A percentile compares a stretch with the other conserved stretches of the same genome.
These are phyloP conservation scores for Rhodotorula graminis DNA, from an alignment of 768 basidiomycete genomes.

Conservation along the genomic window DNA sequence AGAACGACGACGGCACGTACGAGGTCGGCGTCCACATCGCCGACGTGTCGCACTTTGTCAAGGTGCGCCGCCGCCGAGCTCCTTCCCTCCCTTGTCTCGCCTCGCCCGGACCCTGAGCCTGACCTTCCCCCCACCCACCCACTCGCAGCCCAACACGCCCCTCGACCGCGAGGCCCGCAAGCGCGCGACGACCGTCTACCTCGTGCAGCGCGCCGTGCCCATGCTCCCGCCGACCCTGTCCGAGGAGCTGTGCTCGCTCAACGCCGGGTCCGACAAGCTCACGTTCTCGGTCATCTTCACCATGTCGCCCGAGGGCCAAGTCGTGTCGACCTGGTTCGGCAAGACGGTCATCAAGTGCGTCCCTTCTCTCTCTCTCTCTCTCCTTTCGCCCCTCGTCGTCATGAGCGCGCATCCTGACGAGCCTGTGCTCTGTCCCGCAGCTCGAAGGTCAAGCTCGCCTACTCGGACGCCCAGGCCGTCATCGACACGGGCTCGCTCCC, in stretches of 20 bases:
- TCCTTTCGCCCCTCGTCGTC: not conserved
- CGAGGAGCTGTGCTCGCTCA: slow-evolving; percentile 86
- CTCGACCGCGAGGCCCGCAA: slow-evolving; percentile 97
- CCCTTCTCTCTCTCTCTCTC: no score
- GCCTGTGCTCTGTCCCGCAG: slow-evolving; percentile 48
- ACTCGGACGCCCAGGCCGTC: slow-evolving; percentile 71
- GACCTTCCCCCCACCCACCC: not conserved
- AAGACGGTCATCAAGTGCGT: slow-evolving; percentile 82
- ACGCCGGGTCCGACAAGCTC: slow-evolving; percentile 80
- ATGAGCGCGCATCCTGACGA: not conserved
- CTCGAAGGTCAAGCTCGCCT: slow-evolving; percentile 79
- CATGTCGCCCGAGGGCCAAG: slow-evolving; percentile 70
- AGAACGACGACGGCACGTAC: slow-evolving; percentile 84
- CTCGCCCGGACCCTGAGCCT: not conserved
- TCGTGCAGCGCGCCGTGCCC: slow-evolving; percentile 89
- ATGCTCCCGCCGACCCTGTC: slow-evolving; percentile 94
- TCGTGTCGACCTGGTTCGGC: slow-evolving; percentile 86
- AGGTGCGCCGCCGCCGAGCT: slow-evolving; percentile 44
- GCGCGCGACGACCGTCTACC: slow-evolving; percentile 85
- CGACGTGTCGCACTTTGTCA: slow-evolving; percentile 92
- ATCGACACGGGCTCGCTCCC: slow-evolving; percentile 67
- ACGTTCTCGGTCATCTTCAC: slow-evolving; percentile 87
- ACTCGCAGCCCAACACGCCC: slow-evolving; percentile 59
- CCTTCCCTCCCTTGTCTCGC: not conserved
- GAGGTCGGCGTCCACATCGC: slow-evolving; percentile 93